Percentiles rank a stretch among this genome's conserved stretches.
Conservation (phyloP, 208 protist genomes). For the Novymonas esmeraldas region DNA sequence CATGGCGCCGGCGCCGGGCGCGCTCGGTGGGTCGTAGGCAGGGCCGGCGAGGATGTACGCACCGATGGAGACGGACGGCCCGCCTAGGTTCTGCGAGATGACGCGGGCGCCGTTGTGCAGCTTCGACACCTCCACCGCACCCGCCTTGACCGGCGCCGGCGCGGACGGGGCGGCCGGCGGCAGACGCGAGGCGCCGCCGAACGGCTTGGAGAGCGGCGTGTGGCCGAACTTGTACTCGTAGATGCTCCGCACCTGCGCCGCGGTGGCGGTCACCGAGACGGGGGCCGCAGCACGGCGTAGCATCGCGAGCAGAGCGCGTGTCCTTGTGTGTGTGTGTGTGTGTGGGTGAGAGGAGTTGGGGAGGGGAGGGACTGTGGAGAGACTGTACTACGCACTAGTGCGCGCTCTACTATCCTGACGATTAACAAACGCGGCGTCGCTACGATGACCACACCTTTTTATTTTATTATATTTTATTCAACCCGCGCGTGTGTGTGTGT, state of each 20-base stretch:
- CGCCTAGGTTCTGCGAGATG: constrained; percentile 76
- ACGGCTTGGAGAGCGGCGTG: constrained; percentile 51
- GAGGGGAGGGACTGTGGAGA: neutral
- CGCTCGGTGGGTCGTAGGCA: constrained; percentile 73
- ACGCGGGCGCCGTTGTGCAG: constrained; percentile 84
- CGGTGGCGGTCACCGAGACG: constrained; percentile 20
- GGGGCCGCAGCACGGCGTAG: constrained; percentile 48
- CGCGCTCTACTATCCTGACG: neutral
- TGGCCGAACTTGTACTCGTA: constrained; percentile 85
- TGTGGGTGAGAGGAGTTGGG: neutral
- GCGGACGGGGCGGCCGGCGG: constrained; percentile 14
- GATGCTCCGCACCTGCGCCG: constrained; percentile 56
- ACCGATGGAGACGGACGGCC: constrained; percentile 75
- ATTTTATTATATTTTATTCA: too few species aligned
- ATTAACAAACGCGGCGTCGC: constrained; percentile 12
- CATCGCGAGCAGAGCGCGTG: constrained; percentile 30
- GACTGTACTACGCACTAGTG: constrained; percentile 12
- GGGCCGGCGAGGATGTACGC: constrained; percentile 86
- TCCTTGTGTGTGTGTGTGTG: constrained; percentile 4
- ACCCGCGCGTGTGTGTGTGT: constrained; percentile 12
- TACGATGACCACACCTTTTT: too few species aligned
- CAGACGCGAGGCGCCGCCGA: constrained; percentile 18
- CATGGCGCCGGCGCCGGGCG: constrained; percentile 70
- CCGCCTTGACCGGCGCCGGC: neutral
- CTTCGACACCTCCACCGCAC: constrained; percentile 70